Percentiles rank a stretch among this genome's conserved stretches.
Conservation (phyloP, 2,329 filamentous ascomycete species). For the Monosporascus sp. region DNA sequence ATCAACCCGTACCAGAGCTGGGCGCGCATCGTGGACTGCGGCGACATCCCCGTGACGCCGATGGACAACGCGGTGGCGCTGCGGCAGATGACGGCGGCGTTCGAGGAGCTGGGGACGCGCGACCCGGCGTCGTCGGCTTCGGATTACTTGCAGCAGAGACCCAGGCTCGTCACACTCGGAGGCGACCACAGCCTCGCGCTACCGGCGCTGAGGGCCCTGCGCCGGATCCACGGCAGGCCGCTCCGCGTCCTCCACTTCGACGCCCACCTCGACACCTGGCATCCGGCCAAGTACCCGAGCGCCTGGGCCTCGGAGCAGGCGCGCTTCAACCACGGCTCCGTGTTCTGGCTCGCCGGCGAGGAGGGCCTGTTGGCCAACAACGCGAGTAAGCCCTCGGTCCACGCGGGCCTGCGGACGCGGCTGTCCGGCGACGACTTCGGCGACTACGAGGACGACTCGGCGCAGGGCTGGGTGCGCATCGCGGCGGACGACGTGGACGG, state of each 20-base stretch:
- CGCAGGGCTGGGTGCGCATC: slow-evolving; percentile 76
- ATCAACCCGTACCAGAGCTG: slow-evolving; percentile 81
- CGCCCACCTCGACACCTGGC: slow-evolving; percentile 79
- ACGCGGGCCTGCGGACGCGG: slow-evolving; percentile 77
- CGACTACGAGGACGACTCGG: slow-evolving; percentile 66
- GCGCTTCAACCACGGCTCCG: slow-evolving; percentile 81
- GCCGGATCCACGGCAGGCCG: slow-evolving; percentile 54
- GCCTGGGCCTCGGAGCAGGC: slow-evolving; percentile 67
- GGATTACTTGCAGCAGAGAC: slow-evolving; percentile 12
- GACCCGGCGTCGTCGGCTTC: slow-evolving; percentile 38
- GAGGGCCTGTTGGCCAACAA: slow-evolving; percentile 77
- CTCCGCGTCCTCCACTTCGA: slow-evolving; percentile 73
- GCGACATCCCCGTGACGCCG: slow-evolving; percentile 81
- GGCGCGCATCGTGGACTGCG: slow-evolving; percentile 80
- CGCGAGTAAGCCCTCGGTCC: slow-evolving; percentile 64
- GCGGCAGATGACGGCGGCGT: slow-evolving; percentile 78
- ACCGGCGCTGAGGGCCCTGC: slow-evolving; percentile 62
- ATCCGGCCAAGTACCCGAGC: slow-evolving; percentile 72
- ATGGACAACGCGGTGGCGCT: slow-evolving; percentile 81
- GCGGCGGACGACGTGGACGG: slow-evolving; percentile 86
- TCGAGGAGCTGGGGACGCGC: slow-evolving; percentile 57
- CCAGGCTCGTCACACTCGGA: slow-evolving; percentile 58
- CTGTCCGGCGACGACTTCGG: slow-evolving; percentile 60
- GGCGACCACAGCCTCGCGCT: slow-evolving; percentile 70
- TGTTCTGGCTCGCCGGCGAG: slow-evolving; percentile 83